Percentiles rank a stretch among this genome's conserved stretches.
Conservation (phyloP, 257 asterid species). For the Solanum lignicaule region DNA sequence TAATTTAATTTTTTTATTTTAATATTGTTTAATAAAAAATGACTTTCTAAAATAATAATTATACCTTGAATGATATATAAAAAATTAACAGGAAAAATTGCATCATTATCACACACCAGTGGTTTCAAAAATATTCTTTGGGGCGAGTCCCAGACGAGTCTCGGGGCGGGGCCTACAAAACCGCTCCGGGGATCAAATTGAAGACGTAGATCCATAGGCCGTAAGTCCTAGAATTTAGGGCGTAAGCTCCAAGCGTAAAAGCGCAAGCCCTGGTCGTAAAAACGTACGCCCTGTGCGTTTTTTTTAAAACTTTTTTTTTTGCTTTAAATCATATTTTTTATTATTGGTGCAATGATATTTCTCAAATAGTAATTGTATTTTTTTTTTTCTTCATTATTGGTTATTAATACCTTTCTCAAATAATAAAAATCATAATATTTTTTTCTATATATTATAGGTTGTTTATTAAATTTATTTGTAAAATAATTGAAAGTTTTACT, state of each 20-base stretch:
- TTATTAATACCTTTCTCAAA: not conserved
- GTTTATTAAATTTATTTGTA: too few relatives aligned
- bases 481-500: too few relatives aligned
- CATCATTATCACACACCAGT: not conserved
- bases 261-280: too few relatives aligned
- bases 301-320: too few relatives aligned
- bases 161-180: not conserved
- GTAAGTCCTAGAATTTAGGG: not conserved
- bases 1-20: too few relatives aligned
- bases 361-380: too few relatives aligned
- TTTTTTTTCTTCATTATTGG: not conserved
- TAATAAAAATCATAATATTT: too few relatives aligned
- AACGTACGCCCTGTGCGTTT: not conserved
- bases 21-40: too few relatives aligned
- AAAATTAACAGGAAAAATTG: not conserved
- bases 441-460: too few relatives aligned
- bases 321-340: too few relatives aligned
- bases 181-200: too few relatives aligned
- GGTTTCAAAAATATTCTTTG: not conserved
- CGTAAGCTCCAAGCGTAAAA: not conserved
- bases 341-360: too few relatives aligned
- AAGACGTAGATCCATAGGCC: not conserved
- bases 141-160: not conserved
- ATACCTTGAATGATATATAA: not conserved
- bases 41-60: not conserved